Evolutionary conservation across 805 yeast genomes (phyloP).

Genomic region (Starmera pachycereana): DNA sequence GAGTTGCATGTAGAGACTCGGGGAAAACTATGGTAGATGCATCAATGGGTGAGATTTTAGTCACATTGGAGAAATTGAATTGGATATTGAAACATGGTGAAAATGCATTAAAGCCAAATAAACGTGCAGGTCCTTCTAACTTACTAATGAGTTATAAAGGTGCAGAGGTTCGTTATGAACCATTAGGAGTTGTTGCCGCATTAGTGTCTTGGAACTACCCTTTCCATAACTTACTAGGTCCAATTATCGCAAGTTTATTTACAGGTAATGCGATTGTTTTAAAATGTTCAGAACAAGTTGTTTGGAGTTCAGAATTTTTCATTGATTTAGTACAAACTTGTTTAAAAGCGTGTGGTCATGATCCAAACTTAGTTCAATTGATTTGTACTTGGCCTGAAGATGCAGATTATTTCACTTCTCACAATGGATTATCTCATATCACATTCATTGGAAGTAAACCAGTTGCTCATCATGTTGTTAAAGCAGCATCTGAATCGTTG

Average conservation of each 20-base stretch:
- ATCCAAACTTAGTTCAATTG: constrained; percentile 78
- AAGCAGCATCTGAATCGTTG: constrained; percentile 73
- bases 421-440: constrained; percentile 73
- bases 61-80: constrained; percentile 82
- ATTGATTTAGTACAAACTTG: constrained; percentile 63
- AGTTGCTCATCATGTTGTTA: constrained; percentile 81
- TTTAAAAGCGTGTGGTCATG: constrained; percentile 60
- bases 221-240: constrained; percentile 88
- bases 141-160: constrained; percentile 80
- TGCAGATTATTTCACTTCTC: constrained; percentile 79
- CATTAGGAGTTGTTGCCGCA: constrained; percentile 79
- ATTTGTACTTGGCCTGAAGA: constrained; percentile 83
- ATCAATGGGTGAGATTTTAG: constrained; percentile 92
- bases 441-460: constrained; percentile 96
- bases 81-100: constrained; percentile 89
- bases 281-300: constrained; percentile 92
- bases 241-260: constrained; percentile 78
- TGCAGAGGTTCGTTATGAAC: constrained; percentile 91
- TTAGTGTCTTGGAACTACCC: constrained; percentile 97
- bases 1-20: constrained; percentile 92
- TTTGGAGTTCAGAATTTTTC: constrained; percentile 86
- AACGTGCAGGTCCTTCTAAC: constrained; percentile 81
- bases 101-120: constrained; percentile 45
- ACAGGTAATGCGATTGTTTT: constrained; percentile 88
- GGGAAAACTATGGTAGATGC: constrained; percentile 97